These are phyloP conservation scores for Bassia scoparia DNA, from an alignment of 148 eudicot genomes.

Conservation along the genomic window DNA sequence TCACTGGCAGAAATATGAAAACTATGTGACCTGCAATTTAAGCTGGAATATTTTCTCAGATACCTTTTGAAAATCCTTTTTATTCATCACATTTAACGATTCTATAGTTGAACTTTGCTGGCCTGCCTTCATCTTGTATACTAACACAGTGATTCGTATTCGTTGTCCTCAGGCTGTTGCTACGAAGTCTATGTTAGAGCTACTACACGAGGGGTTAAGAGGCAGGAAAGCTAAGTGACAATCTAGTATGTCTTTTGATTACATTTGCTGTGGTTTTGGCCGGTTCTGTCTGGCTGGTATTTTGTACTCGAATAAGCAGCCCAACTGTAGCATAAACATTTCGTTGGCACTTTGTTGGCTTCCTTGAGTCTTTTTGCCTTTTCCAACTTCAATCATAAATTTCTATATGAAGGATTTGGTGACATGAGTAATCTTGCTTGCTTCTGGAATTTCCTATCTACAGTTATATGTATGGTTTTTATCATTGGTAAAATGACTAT, in stretches of 20 bases:
- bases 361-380: not conserved
- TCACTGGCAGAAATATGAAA: not conserved
- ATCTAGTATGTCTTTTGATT: constrained; percentile 6
- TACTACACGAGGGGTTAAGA: constrained; percentile 52
- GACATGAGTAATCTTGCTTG: not conserved
- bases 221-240: constrained; percentile 34
- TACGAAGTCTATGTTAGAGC: constrained; percentile 77
- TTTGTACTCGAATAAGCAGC: constrained; percentile 26
- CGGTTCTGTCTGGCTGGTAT: constrained; percentile 5
- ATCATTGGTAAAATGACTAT: not conserved
- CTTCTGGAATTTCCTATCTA: not conserved
- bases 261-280: constrained; percentile 17
- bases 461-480: not conserved
- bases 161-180: constrained; percentile 61
- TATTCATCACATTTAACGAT: not conserved
- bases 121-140: not conserved
- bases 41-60: not conserved
- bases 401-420: constrained; percentile 1
- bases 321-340: constrained; percentile 16
- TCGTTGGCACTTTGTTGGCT: constrained; percentile 14
- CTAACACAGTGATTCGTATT: not conserved
- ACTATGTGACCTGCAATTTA: not conserved
- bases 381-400: constrained; percentile 1
- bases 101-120: not conserved
- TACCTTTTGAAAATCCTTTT: not conserved